A percentile compares a stretch with the other conserved stretches of the same genome.
Evolutionary conservation across 1,284 basidiomycete species (phyloP).

Genomic region (Ustilago hordei): DNA sequence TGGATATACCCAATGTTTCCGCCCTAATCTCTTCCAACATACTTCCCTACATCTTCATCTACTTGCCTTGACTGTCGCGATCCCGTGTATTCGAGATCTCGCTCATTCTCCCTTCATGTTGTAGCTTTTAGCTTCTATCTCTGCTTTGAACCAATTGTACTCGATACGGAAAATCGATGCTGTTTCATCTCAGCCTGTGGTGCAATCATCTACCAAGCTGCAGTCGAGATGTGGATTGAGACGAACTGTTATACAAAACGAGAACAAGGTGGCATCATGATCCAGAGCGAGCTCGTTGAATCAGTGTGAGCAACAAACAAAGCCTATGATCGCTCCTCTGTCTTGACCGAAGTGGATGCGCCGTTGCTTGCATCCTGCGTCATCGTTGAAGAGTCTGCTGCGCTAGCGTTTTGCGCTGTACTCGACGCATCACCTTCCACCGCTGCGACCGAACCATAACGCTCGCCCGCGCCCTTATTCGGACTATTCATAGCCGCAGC

Average conservation of each 20-base stretch:
- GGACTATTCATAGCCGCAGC: slow-evolving; percentile 19
- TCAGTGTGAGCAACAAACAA: not conserved
- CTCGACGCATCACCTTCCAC: not conserved
- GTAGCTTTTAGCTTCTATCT: not conserved
- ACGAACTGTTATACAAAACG: not conserved
- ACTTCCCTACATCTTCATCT: not conserved
- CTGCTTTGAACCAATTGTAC: not conserved
- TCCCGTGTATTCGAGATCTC: not conserved
- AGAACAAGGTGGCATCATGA: not conserved
- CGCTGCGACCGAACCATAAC: not conserved
- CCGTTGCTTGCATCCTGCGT: not conserved
- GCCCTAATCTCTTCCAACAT: slow-evolving; percentile 4
- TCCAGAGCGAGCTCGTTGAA: not conserved
- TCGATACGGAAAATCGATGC: not conserved
- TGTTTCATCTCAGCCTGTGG: not conserved
- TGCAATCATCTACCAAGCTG: not conserved
- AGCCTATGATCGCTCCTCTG: slow-evolving; percentile 9
- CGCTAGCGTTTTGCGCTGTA: not conserved
- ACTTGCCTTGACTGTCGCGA: not conserved
- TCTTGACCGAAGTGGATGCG: slow-evolving; percentile 12
- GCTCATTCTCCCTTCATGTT: not conserved
- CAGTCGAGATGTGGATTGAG: not conserved
- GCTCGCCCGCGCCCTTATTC: not conserved
- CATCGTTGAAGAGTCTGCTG: not conserved
- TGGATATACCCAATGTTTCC: slow-evolving; percentile 15